Evolutionary conservation across 192 early-diverging fungal species (phyloP).

Genomic region (Coemansia sp.): DNA sequence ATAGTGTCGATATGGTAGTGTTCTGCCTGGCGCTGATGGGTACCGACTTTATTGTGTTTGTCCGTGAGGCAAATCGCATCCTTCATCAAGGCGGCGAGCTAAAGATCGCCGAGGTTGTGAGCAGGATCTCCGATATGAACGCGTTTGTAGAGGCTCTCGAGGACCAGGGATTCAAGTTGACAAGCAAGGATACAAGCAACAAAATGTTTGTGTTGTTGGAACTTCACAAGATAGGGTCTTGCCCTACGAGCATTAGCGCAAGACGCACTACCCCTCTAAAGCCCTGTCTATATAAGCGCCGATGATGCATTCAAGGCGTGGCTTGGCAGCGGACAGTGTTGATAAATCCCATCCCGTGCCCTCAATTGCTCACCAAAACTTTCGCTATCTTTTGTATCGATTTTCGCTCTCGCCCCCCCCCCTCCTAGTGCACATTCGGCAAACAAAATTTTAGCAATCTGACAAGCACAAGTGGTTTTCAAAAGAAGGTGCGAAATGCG

Average conservation of each 20-base stretch:
- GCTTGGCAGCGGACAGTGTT: not conserved
- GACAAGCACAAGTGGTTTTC: not conserved
- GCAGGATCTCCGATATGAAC: constrained; percentile 78
- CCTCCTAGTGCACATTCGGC: not conserved
- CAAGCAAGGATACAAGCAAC: constrained; percentile 73
- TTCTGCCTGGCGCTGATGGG: constrained; percentile 98
- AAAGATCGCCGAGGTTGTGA: constrained; percentile 92
- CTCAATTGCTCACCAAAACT: not conserved
- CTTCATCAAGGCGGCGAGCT: constrained; percentile 77
- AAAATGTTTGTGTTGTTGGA: constrained; percentile 96
- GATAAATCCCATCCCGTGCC: not conserved
- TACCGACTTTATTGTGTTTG: constrained; percentile 88
- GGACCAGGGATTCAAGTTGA: constrained; percentile 73
- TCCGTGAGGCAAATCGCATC: constrained; percentile 85
- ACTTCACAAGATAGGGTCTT: constrained; percentile 60
- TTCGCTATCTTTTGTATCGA: not conserved
- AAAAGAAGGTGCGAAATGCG: not conserved
- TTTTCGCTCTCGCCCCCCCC: not conserved
- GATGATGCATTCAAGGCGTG: constrained; percentile 11
- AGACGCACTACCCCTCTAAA: constrained; percentile 45
- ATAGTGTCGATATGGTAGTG: constrained; percentile 75
- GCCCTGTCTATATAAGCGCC: constrained; percentile 63
- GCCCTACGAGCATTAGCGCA: constrained; percentile 23
- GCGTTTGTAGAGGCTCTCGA: constrained; percentile 74
- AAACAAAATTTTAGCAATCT: constrained; percentile 1